Evolutionary conservation across 176 grass and related monocot species (phyloP), one percentile per base, ranked within the genome.

Genomic region (Avena atlantica): DNA sequence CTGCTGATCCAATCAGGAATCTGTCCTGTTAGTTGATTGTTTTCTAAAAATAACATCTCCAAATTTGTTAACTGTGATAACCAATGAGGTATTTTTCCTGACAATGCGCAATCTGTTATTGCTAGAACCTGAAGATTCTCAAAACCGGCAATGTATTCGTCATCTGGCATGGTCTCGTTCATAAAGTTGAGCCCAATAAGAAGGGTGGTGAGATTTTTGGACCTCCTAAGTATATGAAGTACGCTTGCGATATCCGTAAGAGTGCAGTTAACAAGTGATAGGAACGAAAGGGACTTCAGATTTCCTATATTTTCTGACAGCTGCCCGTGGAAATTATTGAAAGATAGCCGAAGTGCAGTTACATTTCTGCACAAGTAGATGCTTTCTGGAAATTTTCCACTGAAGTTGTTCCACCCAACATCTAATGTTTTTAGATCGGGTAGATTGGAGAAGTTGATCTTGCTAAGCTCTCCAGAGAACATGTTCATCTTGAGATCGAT

Each of bases 11-110:
- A 86, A 4, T 0, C 0, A 14, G 87, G 87, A 63, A 89, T 48
- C 34, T 14, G 3, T 69, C 87, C 72, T 1, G 4, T 84, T 31
- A 89, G 72, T 36, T 17, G 67, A 71, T 89, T 89, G n/a, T 0
- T 0, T 1, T 9, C 16, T 9, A 89, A 72, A 0, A 21, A 0
- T 6, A 89, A 47, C 0, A 89, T 2, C 51, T 83, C 12, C 1
- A 74, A 9, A 9, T 14, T 2, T 24, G 47, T 2, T 0, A 42
- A 8, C 16, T 4, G 42, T 3, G 67, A 42, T 42, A 70, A 20
- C 67, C 67, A 70, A 2, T 42, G 3, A 42, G 67, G 67, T 70
- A 70, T 70, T 70, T 40, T 3, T 5, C 67, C 67, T 2, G 4
- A 20, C 14, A 42, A 70, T 10, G 9, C 1, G 16, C 67, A 70